A percentile compares a stretch with the other conserved stretches of the same genome.
Evolutionary conservation across 129 eudicot genomes (phyloP).

Genomic region (Artemisia annua): DNA sequence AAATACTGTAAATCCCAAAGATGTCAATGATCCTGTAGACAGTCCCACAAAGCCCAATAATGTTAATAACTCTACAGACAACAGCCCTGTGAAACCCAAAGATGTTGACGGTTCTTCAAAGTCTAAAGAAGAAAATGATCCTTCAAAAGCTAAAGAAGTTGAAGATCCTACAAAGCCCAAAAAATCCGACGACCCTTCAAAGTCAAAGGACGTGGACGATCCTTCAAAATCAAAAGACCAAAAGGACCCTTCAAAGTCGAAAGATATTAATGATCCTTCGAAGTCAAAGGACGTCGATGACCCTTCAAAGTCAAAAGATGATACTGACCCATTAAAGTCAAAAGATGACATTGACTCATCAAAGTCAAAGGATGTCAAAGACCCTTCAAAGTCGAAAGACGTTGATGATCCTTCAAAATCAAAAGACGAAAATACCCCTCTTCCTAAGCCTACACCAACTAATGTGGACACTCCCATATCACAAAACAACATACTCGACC

Average conservation of each 20-base stretch:
- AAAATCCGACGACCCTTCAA: background rate
- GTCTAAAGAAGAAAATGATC: conserved; percentile 11
- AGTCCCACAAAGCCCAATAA: conserved; percentile 22
- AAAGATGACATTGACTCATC: background rate
- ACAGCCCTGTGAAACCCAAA: background rate
- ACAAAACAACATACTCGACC: conserved; percentile 34
- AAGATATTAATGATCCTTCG: no score
- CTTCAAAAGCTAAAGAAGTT: conserved; percentile 15
- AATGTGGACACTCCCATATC: conserved; percentile 15
- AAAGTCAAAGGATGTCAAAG: background rate
- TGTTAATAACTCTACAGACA: background rate
- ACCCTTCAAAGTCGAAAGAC: background rate
- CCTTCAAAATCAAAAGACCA: no score
- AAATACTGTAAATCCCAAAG: conserved; percentile 6
- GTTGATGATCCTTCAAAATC: background rate
- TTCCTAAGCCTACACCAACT: background rate
- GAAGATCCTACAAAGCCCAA: conserved; percentile 14
- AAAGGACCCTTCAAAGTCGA: no score
- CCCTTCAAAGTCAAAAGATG: background rate
- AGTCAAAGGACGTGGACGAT: conserved; percentile 6
- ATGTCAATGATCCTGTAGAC: conserved; percentile 3
- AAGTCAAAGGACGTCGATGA: no score
- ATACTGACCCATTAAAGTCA: background rate
- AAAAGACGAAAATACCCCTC: background rate
- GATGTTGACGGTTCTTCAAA: background rate